phyloP scores from a whole-genome alignment of 1,284 basidiomycete genomes.

The Cutaneotrichosporon dermatis region DNA sequence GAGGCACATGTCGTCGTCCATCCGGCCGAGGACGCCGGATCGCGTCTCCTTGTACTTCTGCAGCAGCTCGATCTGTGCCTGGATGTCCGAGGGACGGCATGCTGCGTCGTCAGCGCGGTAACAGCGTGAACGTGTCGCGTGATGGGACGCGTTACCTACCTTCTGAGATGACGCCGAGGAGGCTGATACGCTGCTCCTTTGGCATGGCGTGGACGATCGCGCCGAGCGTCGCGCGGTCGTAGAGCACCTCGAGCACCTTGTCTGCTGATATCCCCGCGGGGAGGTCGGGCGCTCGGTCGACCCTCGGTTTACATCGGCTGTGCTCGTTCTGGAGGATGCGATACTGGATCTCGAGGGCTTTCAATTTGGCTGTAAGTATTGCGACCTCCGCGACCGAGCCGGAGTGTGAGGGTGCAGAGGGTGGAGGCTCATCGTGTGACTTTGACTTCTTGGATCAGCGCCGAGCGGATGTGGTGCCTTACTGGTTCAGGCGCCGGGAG shows the following conservation, averaged over 20 bases:
- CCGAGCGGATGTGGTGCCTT: too few species aligned
- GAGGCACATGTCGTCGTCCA: constrained; percentile 64
- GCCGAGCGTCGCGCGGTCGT: constrained; percentile 14
- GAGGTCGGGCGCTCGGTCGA: constrained; percentile 1
- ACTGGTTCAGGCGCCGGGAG: too few species aligned
- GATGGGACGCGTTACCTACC: constrained; percentile 17
- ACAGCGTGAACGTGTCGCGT: too few species aligned
- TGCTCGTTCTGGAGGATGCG: constrained; percentile 25
- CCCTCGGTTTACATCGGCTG: constrained; percentile 17
- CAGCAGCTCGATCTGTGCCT: constrained; percentile 68
- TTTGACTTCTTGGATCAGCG: too few species aligned
- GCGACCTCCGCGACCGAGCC: background rate
- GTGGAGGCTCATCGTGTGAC: too few species aligned
- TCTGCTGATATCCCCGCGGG: background rate
- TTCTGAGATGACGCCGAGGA: constrained; percentile 29
- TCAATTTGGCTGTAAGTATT: background rate
- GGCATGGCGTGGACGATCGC: constrained; percentile 19
- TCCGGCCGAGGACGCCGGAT: constrained; percentile 70
- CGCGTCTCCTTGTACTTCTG: constrained; percentile 74
- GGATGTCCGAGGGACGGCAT: constrained; percentile 39
- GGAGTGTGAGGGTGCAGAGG: too few species aligned
- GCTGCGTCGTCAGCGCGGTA: constrained; percentile 20
- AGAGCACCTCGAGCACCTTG: constrained; percentile 2
- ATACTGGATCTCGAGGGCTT: constrained; percentile 23
- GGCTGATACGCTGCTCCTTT: constrained; percentile 24